These are phyloP conservation scores for Misopates orontium DNA, from an alignment of 257 asterid genomes.

Conservation along the genomic window DNA sequence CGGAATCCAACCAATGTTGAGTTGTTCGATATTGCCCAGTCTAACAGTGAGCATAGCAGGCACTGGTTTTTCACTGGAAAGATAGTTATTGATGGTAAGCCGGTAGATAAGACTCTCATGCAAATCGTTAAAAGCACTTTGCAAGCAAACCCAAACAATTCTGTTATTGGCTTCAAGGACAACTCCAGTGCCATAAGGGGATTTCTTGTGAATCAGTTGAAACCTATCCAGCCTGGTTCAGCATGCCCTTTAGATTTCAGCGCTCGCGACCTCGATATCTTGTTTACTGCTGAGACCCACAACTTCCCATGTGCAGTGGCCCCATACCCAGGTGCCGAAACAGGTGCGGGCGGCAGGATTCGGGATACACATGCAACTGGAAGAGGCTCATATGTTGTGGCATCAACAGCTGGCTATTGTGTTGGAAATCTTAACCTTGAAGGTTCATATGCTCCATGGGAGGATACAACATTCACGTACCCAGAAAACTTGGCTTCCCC, in stretches of 20 bases:
- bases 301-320: slow-evolving; percentile 98
- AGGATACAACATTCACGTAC: slow-evolving; percentile 73
- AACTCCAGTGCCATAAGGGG: slow-evolving; percentile 94
- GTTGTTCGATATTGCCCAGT: slow-evolving; percentile 93
- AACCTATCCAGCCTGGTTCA: slow-evolving; percentile 71
- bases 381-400: slow-evolving; percentile 85
- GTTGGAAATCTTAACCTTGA: slow-evolving; percentile 89
- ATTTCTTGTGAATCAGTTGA: slow-evolving; percentile 63
- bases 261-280: slow-evolving; percentile 59
- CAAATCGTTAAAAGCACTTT: slow-evolving; percentile 86
- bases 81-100: slow-evolving; percentile 72
- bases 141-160: slow-evolving; percentile 77
- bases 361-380: slow-evolving; percentile 98
- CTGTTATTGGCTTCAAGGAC: slow-evolving; percentile 95
- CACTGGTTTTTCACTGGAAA: slow-evolving; percentile 97
- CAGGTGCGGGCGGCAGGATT: slow-evolving; percentile 96
- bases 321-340: slow-evolving; percentile 98
- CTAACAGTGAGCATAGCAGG: slow-evolving; percentile 95
- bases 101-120: slow-evolving; percentile 72
- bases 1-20: slow-evolving; percentile 90
- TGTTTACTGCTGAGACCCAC: slow-evolving; percentile 95
- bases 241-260: slow-evolving; percentile 59
- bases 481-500: slow-evolving; percentile 87
- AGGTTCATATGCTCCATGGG: slow-evolving; percentile 93
- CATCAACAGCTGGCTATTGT: slow-evolving; percentile 92